Evolutionary conservation across 2,329 filamentous ascomycete genomes (phyloP).

Genomic region (Acarospora socialis): DNA sequence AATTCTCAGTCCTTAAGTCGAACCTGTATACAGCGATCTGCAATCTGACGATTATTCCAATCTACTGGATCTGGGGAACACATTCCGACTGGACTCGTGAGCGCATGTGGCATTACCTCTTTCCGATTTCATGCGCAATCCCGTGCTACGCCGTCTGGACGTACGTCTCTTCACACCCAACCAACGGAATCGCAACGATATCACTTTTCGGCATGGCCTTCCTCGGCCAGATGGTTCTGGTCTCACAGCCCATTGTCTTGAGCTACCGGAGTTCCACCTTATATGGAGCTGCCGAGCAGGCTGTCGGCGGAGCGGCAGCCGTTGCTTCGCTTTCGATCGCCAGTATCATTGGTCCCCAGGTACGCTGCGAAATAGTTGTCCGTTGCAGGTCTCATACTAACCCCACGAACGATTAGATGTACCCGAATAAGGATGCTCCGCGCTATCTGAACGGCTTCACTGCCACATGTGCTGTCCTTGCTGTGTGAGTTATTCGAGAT

Average conservation of each 20-base stretch:
- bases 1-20: slow-evolving; percentile 12
- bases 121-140: slow-evolving; percentile 13
- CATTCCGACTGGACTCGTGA: slow-evolving; percentile 17
- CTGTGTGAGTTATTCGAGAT: slow-evolving; percentile 11
- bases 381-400: too few relatives aligned
- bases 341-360: slow-evolving; percentile 14
- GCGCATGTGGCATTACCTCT: slow-evolving; percentile 17
- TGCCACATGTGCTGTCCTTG: slow-evolving; percentile 10
- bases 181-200: slow-evolving; percentile 12
- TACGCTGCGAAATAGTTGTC: slow-evolving; percentile 2
- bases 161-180: slow-evolving; percentile 13
- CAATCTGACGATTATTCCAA: slow-evolving; percentile 13
- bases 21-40: slow-evolving; percentile 15
- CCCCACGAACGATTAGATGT: slow-evolving; percentile 9
- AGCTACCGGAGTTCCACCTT: slow-evolving; percentile 13
- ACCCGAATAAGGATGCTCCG: slow-evolving; percentile 9
- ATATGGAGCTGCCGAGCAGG: slow-evolving; percentile 16
- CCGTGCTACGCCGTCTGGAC: slow-evolving; percentile 17
- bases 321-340: slow-evolving; percentile 15
- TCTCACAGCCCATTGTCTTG: slow-evolving; percentile 13
- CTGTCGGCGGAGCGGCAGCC: slow-evolving; percentile 15
- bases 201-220: slow-evolving; percentile 15
- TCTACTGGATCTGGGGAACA: slow-evolving; percentile 13
- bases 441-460: slow-evolving; percentile 13
- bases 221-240: slow-evolving; percentile 14